Conservation (phyloP, 768 basidiomycete species). For the Amanita rubescens region DNA sequence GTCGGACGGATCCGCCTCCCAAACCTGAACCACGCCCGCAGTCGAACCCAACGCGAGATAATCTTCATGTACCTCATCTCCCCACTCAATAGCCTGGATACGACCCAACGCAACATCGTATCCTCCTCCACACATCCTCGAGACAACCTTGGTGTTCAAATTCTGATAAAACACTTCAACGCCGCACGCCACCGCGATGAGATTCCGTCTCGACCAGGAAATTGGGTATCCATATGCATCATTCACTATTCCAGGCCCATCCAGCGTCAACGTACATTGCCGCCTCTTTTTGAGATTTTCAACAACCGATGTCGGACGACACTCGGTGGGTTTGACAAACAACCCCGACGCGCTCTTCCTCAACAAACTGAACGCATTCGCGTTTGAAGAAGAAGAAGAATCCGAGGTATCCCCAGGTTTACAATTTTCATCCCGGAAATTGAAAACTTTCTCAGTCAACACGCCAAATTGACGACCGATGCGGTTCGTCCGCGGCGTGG, state of each 20-base stretch:
- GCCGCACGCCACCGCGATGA: constrained; percentile 57
- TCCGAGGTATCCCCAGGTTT: background rate
- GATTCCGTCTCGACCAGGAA: constrained; percentile 51
- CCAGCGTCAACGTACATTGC: constrained; percentile 53
- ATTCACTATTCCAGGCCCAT: constrained; percentile 52
- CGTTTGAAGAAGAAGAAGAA: no score
- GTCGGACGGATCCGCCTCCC: constrained; percentile 4
- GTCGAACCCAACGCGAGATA: constrained; percentile 13
- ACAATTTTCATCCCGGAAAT: constrained; percentile 35
- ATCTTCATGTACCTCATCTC: constrained; percentile 26
- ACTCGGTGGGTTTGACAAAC: constrained; percentile 25
- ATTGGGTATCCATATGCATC: constrained; percentile 52
- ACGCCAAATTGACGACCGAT: constrained; percentile 59
- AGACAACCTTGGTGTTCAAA: constrained; percentile 45
- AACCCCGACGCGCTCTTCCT: constrained; percentile 48
- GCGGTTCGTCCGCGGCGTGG: constrained; percentile 60
- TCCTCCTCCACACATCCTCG: constrained; percentile 40
- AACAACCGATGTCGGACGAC: constrained; percentile 40
- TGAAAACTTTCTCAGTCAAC: constrained; percentile 46
- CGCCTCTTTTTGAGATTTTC: constrained; percentile 47
- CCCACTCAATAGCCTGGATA: constrained; percentile 48
- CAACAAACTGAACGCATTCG: constrained; percentile 38
- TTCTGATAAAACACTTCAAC: constrained; percentile 57
- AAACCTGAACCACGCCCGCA: constrained; percentile 2
- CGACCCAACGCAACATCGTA: constrained; percentile 23